Percentiles rank a stretch among this genome's conserved stretches.
Evolutionary conservation across 2,329 filamentous ascomycete genomes (phyloP).

Genomic region (Colletotrichum caudatum): DNA sequence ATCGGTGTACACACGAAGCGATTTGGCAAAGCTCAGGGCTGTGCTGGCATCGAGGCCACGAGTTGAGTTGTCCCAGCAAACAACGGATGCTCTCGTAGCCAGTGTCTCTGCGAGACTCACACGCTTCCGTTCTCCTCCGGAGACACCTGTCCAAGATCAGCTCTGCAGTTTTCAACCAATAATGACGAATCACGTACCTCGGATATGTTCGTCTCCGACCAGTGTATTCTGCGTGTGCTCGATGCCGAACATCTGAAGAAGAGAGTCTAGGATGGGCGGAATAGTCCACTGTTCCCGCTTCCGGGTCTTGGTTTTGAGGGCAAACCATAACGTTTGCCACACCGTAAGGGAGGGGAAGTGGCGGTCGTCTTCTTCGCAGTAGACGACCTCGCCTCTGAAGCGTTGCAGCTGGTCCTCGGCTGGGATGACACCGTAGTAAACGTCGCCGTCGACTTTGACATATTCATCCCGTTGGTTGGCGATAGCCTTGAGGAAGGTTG

Average conservation of each 20-base stretch:
- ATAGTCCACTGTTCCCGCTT: constrained; percentile 74
- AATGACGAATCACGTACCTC: constrained; percentile 58
- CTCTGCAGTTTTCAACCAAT: fast-evolving
- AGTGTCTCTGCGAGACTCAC: constrained; percentile 84
- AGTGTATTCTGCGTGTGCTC: constrained; percentile 79
- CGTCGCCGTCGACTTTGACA: constrained; percentile 74
- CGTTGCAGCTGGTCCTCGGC: constrained; percentile 75
- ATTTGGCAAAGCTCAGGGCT: constrained; percentile 81
- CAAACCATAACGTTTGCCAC: constrained; percentile 82
- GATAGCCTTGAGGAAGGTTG: constrained; percentile 81
- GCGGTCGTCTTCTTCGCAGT: constrained; percentile 81
- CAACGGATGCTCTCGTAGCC: constrained; percentile 78
- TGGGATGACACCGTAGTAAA: constrained; percentile 78
- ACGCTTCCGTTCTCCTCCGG: constrained; percentile 84
- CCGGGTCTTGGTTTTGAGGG: constrained; percentile 80
- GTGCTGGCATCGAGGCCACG: constrained; percentile 84
- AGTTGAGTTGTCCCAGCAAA: constrained; percentile 85
- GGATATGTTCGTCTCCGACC: constrained; percentile 78
- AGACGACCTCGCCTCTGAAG: constrained; percentile 82
- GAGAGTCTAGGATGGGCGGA: constrained; percentile 74
- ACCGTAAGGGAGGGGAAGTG: constrained; percentile 82
- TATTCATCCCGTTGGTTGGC: constrained; percentile 76
- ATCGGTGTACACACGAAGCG: constrained; percentile 79
- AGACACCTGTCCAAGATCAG: constrained; percentile 59
- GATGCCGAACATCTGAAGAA: constrained; percentile 84